phyloP scores from a whole-genome alignment of 495 filamentous ascomycete species.

The Penicillium antarcticum region DNA sequence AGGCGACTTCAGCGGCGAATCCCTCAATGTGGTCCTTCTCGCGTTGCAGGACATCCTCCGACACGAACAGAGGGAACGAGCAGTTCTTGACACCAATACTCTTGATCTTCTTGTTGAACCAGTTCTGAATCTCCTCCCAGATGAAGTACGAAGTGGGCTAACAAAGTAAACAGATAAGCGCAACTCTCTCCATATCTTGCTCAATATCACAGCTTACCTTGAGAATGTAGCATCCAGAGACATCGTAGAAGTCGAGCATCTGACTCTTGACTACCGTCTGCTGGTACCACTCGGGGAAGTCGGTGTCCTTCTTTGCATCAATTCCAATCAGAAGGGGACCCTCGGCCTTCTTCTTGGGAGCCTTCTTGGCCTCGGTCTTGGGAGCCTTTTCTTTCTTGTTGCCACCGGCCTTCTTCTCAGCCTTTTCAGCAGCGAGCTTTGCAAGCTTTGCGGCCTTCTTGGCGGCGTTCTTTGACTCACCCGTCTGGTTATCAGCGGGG shows the following conservation, averaged over 20 bases:
- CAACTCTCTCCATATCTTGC: not conserved
- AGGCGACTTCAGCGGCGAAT: slow-evolving; percentile 95
- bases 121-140: slow-evolving; percentile 88
- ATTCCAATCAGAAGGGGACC: slow-evolving; percentile 78
- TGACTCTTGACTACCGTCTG: slow-evolving; percentile 93
- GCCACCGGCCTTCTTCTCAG: slow-evolving; percentile 51
- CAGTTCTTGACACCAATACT: slow-evolving; percentile 88
- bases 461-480: slow-evolving; percentile 66
- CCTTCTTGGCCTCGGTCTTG: slow-evolving; percentile 45
- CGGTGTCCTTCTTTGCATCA: slow-evolving; percentile 74
- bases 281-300: slow-evolving; percentile 93
- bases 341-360: slow-evolving; percentile 51
- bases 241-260: slow-evolving; percentile 91
- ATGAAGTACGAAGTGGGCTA: slow-evolving; percentile 76
- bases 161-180: not conserved
- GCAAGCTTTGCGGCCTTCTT: slow-evolving; percentile 70
- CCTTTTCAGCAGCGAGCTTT: slow-evolving; percentile 63
- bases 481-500: slow-evolving; percentile 41
- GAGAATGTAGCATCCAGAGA: slow-evolving; percentile 93
- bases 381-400: slow-evolving; percentile 44
- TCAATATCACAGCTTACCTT: slow-evolving; percentile 45
- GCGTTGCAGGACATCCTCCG: slow-evolving; percentile 80
- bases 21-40: slow-evolving; percentile 98
- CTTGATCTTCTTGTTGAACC: slow-evolving; percentile 86
- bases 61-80: slow-evolving; percentile 94